Conservation (phyloP, 441 rosid genomes). For the Syzygium syzygioides region DNA sequence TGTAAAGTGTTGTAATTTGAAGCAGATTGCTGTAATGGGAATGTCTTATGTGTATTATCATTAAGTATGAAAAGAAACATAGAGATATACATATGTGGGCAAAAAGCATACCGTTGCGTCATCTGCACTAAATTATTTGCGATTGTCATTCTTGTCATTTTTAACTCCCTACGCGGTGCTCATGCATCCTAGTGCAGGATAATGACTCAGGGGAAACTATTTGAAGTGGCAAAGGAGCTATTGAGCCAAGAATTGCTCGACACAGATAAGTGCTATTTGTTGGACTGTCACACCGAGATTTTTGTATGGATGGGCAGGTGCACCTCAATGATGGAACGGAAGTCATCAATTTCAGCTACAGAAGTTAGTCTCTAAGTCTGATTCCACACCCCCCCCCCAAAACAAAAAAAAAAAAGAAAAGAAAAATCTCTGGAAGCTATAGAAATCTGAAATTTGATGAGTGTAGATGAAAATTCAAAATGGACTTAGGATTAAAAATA, state of each 20-base stretch:
- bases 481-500: background rate
- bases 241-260: constrained; percentile 63
- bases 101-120: background rate
- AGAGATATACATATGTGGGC: background rate
- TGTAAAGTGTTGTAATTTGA: background rate
- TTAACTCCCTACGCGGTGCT: background rate
- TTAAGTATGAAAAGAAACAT: background rate
- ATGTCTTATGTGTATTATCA: background rate
- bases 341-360: constrained; percentile 58
- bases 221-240: constrained; percentile 39
- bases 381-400: background rate
- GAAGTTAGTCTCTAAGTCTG: constrained; percentile 44
- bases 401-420: no score
- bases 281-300: constrained; percentile 62
- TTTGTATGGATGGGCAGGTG: constrained; percentile 94
- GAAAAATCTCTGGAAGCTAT: background rate
- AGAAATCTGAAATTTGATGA: background rate
- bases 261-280: constrained; percentile 68
- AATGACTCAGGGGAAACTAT: constrained; percentile 36
- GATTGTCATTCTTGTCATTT: background rate
- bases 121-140: background rate
- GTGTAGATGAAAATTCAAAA: background rate
- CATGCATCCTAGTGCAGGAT: constrained; percentile 28
- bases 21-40: background rate
- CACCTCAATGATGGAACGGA: constrained; percentile 62